phyloP scores from a whole-genome alignment of 306 rosid species.

The Quillaja saponaria region DNA sequence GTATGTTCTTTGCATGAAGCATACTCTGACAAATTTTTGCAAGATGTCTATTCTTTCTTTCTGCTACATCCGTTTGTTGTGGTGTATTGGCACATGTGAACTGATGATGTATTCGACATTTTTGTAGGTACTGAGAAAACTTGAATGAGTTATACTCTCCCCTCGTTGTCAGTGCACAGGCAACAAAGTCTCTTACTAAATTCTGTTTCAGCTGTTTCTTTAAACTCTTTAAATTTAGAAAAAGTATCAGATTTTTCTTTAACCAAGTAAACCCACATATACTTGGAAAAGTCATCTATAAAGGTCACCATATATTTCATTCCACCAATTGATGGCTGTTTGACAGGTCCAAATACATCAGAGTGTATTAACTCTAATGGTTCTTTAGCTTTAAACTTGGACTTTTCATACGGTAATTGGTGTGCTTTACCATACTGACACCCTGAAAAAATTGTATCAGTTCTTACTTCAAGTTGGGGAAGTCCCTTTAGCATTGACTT shows the following conservation, averaged over 20 bases:
- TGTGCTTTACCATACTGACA: constrained; percentile 10
- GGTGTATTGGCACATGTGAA: not conserved
- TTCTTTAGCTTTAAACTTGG: not conserved
- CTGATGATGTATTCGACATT: not conserved
- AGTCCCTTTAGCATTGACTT: not conserved
- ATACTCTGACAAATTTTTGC: constrained; percentile 12
- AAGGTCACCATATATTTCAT: not conserved
- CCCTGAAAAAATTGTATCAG: not conserved
- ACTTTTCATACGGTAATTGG: not conserved
- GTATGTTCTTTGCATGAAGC: constrained; percentile 13
- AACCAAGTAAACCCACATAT: not conserved
- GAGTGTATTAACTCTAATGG: constrained; percentile 12
- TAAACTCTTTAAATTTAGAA: not conserved
- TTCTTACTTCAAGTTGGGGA: not conserved
- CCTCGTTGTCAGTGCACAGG: constrained; percentile 3
- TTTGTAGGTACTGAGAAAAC: constrained; percentile 3
- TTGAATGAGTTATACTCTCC: constrained; percentile 1
- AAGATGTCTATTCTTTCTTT: not conserved
- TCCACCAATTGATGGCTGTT: not conserved
- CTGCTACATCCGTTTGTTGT: not conserved
- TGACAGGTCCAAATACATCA: not conserved
- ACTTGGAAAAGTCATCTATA: not conserved
- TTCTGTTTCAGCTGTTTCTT: not conserved
- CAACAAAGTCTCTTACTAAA: constrained; percentile 7
- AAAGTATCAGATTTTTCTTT: not conserved